These are phyloP conservation scores for Aspergillus hortae DNA, from an alignment of 2,329 filamentous ascomycete species.

Conservation along the genomic window DNA sequence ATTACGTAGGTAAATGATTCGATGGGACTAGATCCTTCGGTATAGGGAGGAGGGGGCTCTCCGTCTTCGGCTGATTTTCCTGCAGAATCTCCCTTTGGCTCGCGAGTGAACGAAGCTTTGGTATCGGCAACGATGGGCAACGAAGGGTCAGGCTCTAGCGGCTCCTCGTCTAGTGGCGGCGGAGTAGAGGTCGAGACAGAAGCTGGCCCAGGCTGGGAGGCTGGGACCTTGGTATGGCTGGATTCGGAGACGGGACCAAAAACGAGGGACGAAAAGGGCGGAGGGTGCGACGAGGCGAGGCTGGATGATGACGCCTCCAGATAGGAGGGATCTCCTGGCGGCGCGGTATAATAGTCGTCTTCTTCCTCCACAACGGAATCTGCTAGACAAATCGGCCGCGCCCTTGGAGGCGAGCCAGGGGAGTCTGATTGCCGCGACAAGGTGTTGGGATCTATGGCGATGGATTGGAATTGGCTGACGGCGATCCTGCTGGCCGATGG, in stretches of 20 bases:
- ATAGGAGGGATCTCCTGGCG: conserved; percentile 36
- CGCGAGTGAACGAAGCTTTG: conserved; percentile 77
- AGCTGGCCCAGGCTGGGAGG: conserved; percentile 48
- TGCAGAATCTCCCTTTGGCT: conserved; percentile 72
- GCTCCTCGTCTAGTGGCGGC: conserved; percentile 47
- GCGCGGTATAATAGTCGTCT: conserved; percentile 37
- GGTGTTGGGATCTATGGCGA: conserved; percentile 19
- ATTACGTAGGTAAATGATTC: conserved; percentile 93
- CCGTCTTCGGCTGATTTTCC: conserved; percentile 72
- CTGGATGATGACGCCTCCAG: conserved; percentile 43
- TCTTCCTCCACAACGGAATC: conserved; percentile 40
- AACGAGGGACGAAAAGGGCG: conserved; percentile 63
- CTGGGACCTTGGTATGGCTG: conserved; percentile 38
- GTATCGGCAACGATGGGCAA: conserved; percentile 65
- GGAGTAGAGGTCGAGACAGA: conserved; percentile 50
- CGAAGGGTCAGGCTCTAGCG: conserved; percentile 41
- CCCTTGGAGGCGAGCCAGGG: conserved; percentile 41
- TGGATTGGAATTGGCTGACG: neutral
- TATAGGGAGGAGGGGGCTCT: conserved; percentile 94
- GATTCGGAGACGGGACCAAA: conserved; percentile 45
- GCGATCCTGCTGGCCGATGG: conserved; percentile 2
- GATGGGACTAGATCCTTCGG: conserved; percentile 87
- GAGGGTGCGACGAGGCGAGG: conserved; percentile 54
- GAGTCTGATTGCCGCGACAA: conserved; percentile 31
- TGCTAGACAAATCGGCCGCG: conserved; percentile 37